Evolutionary conservation across 495 filamentous ascomycete genomes (phyloP).

Genomic region (Daldinia vernicosa): DNA sequence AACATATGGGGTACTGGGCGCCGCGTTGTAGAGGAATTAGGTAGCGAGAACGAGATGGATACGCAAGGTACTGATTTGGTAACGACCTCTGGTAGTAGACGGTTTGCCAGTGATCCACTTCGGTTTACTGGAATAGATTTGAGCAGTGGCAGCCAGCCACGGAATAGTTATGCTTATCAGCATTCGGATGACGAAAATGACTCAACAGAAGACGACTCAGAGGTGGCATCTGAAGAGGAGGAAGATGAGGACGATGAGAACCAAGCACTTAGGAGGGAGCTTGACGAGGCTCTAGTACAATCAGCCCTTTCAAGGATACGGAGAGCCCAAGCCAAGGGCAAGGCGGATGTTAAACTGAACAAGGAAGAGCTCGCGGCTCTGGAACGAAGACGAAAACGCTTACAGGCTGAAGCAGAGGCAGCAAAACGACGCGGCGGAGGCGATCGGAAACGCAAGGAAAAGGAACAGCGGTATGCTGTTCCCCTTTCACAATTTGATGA

Average conservation of each 20-base stretch:
- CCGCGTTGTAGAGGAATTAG: conserved; percentile 75
- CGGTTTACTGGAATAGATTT: conserved; percentile 69
- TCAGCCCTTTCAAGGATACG: conserved; percentile 79
- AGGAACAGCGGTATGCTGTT: conserved; percentile 53
- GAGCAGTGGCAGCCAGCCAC: conserved; percentile 56
- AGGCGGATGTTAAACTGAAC: conserved; percentile 77
- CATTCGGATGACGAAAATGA: conserved; percentile 59
- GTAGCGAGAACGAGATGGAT: conserved; percentile 68
- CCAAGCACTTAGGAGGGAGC: conserved; percentile 57
- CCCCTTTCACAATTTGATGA: conserved; percentile 53
- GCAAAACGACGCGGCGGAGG: conserved; percentile 30
- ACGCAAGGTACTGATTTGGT: conserved; percentile 65
- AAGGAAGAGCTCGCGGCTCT: conserved; percentile 79
- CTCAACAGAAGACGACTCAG: conserved; percentile 63
- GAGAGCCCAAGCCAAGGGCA: conserved; percentile 75
- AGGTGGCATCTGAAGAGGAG: conserved; percentile 48
- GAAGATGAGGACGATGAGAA: conserved; percentile 63
- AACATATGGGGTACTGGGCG: conserved; percentile 52
- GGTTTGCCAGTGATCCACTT: conserved; percentile 67
- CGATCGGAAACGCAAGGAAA: conserved; percentile 44
- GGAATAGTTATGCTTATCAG: conserved; percentile 56
- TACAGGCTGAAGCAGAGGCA: conserved; percentile 57
- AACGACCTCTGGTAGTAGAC: conserved; percentile 48
- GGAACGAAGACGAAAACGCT: conserved; percentile 68
- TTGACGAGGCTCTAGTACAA: conserved; percentile 76